Evolutionary conservation across 768 basidiomycete genomes (phyloP).

Genomic region (Cyclocybe cylindracea): DNA sequence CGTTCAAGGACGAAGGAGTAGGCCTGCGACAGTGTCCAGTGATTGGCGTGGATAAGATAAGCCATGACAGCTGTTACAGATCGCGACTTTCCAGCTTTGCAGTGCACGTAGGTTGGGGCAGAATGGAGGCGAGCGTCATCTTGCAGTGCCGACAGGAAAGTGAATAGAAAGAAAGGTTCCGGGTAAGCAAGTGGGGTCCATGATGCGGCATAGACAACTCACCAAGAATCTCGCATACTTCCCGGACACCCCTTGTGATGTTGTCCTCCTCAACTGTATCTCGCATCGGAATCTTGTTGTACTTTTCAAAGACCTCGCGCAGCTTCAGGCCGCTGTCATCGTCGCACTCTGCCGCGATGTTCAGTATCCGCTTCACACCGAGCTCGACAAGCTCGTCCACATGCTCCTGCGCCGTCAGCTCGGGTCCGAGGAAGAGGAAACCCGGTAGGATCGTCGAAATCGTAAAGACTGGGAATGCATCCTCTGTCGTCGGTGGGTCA

Average conservation of each 20-base stretch:
- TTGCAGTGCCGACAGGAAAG: slow-evolving; percentile 26
- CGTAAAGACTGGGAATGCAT: slow-evolving; percentile 66
- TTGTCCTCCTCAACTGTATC: slow-evolving; percentile 96
- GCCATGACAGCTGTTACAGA: slow-evolving; percentile 97
- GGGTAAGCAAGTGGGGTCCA: background rate
- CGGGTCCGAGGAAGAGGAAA: slow-evolving; percentile 91
- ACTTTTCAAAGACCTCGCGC: slow-evolving; percentile 75
- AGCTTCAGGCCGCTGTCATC: slow-evolving; percentile 75
- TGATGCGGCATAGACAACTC: slow-evolving; percentile 27
- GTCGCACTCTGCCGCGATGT: slow-evolving; percentile 90
- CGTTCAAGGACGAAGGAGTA: slow-evolving; percentile 92
- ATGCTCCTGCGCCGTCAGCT: slow-evolving; percentile 73
- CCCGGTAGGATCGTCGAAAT: slow-evolving; percentile 90
- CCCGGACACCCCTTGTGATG: slow-evolving; percentile 76
- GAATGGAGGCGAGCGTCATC: slow-evolving; percentile 92
- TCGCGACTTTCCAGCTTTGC: slow-evolving; percentile 93
- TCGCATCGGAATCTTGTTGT: slow-evolving; percentile 87
- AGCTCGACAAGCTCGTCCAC: slow-evolving; percentile 70
- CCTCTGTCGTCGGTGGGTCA: slow-evolving; percentile 60
- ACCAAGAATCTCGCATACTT: slow-evolving; percentile 89
- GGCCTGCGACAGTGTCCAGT: slow-evolving; percentile 91
- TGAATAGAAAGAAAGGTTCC: background rate
- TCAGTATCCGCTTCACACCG: slow-evolving; percentile 86
- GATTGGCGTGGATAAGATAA: slow-evolving; percentile 95
- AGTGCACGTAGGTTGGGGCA: slow-evolving; percentile 92